Conservation (phyloP, 257 asterid species). For the Fraxinus quadrangulata region DNA sequence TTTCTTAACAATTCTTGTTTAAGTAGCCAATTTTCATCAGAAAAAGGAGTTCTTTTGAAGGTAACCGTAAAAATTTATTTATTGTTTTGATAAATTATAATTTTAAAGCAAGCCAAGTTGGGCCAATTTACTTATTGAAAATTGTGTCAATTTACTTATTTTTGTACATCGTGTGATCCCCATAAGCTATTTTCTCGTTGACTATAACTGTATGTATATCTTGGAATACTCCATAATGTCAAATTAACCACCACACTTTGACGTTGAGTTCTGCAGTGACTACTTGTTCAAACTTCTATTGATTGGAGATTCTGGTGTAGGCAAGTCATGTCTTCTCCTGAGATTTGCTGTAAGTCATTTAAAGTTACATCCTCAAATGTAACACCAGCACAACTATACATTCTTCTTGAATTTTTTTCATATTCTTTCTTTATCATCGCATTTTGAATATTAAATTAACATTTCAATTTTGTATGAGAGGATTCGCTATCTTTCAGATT, state of each 20-base stretch:
- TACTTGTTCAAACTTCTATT: slow-evolving; percentile 85
- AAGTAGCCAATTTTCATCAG: no score
- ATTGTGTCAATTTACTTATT: no score
- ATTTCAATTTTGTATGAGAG: neutral
- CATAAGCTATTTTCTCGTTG: neutral
- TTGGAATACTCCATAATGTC: slow-evolving; percentile 15
- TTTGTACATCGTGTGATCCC: neutral
- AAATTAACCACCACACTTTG: neutral
- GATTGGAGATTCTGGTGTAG: slow-evolving; percentile 95
- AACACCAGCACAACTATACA: neutral
- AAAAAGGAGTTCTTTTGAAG: no score
- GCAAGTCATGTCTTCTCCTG: slow-evolving; percentile 91
- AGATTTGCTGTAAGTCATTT: slow-evolving; percentile 76
- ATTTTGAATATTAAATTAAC: neutral
- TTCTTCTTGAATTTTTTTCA: neutral
- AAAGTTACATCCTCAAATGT: slow-evolving; percentile 1
- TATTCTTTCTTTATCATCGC: neutral
- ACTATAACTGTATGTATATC: neutral
- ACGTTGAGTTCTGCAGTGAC: slow-evolving; percentile 58
- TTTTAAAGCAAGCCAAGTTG: no score
- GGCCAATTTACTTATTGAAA: no score
- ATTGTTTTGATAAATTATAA: no score
- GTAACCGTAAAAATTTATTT: no score
- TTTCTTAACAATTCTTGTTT: no score
- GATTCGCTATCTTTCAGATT: neutral